Base-by-base conservation (phyloP, 805 yeast genomes). In the Barnettozyma vustinii region DNA sequence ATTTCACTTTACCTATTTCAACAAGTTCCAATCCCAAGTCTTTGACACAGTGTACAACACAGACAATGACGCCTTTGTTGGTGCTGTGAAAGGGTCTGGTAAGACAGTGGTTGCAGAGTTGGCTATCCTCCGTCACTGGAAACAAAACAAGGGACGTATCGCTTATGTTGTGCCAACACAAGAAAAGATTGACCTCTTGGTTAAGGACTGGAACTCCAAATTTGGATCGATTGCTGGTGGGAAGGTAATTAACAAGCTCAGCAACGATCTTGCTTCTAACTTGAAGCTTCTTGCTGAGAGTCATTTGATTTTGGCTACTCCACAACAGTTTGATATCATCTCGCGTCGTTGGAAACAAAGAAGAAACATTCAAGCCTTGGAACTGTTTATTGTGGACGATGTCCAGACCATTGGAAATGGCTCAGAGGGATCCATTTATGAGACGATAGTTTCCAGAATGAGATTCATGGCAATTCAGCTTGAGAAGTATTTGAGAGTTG, bases 311-410 rank as follows among this genome's bases (percentile, higher is more conserved):
- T 64, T 92, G 13, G 80, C 88, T 5, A 89, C 97, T 0, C 96
- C 96, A 0, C 72, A 69, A 20, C 92, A 87, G 53, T 86, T 89
- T 71, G 91, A 87, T 52, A 55, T 70, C 5, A 58, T 90, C 1
- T 79, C 96, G 0, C 77, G 92, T 52, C 73, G 90, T 42, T 91
- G 98, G 98, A 83, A 83, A 56, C 85, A 82, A 54, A 73, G 95
- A 48, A 80, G 78, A 54, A 80, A 80, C 53, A 71, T 92, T 5
- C 88, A 84, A 51, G 62, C 77, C 0, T 77, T 92, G 27, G 89
- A 81, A 42, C 62, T 88, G 30, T 59, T 89, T 2, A 76, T 94
- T 45, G 80, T 79, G 36, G 96, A 88, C 63, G 89, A 88, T 59
- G 66, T 79, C 16, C 96, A 92, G 56, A 58, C 66, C 30, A 63